Conservation (phyloP, 306 rosid genomes). For the Rosa lucieae region DNA sequence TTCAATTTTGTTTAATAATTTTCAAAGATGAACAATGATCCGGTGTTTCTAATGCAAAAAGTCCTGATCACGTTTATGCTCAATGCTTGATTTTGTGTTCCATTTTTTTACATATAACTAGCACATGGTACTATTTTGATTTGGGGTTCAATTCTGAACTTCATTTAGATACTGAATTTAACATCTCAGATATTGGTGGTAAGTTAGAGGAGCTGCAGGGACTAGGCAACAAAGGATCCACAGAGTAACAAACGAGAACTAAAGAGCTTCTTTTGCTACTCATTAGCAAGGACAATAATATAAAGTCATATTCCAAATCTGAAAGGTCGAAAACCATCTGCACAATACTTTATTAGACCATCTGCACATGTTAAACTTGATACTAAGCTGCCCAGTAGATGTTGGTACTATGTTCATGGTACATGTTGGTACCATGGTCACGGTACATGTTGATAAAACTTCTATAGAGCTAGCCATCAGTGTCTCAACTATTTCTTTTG, state of each 20-base stretch:
- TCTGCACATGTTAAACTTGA: too few species aligned
- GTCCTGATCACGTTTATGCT: neutral
- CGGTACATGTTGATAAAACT: too few species aligned
- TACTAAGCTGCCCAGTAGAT: too few species aligned
- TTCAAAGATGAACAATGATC: neutral
- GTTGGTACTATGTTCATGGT: too few species aligned
- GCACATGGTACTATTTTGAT: neutral
- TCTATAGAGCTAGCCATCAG: too few species aligned
- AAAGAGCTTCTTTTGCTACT: neutral
- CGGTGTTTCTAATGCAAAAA: neutral
- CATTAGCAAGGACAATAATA: too few species aligned
- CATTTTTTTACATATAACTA: neutral
- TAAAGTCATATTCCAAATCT: too few species aligned
- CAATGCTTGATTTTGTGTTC: neutral
- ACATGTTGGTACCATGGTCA: too few species aligned
- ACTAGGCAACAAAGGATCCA: neutral
- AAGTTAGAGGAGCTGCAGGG: neutral
- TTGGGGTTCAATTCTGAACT: neutral
- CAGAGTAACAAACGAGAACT: neutral
- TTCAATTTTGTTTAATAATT: constrained; percentile 8
- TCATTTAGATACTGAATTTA: neutral
- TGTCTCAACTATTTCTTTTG: too few species aligned
- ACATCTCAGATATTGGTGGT: neutral
- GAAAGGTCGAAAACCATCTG: too few species aligned
- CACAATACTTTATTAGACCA: neutral